Conservation (phyloP, 768 basidiomycete species). For the Glaciozyma martinii region DNA sequence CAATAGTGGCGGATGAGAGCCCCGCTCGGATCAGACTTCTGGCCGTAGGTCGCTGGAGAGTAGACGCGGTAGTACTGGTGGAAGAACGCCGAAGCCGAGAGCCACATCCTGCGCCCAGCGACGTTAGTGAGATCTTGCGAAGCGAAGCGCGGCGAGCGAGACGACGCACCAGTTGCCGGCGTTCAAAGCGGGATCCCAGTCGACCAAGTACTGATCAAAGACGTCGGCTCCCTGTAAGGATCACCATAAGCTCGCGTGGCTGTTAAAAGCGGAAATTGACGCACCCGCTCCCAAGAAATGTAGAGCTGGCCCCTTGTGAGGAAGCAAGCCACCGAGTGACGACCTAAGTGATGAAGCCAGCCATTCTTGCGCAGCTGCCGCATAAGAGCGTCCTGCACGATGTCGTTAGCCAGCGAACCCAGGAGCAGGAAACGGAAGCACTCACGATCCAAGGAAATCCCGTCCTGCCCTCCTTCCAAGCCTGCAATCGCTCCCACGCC, state of each 20-base stretch:
- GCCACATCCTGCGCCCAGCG: conserved; percentile 40
- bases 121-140: not conserved
- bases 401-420: not conserved
- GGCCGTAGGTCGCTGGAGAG: conserved; percentile 15
- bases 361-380: conserved; percentile 39
- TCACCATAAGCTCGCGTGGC: not conserved
- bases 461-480: conserved; percentile 36
- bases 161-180: not conserved
- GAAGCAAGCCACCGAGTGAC: conserved; percentile 42
- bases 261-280: not conserved
- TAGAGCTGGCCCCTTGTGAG: conserved; percentile 42
- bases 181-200: conserved; percentile 35
- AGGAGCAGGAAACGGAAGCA: no score
- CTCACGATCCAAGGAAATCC: conserved; percentile 40
- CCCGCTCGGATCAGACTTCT: conserved; percentile 40
- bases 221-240: conserved; percentile 39
- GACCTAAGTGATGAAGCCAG: conserved; percentile 43
- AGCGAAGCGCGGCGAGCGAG: not conserved
- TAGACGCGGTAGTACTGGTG: conserved; percentile 35
- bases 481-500: conserved; percentile 7
- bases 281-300: conserved; percentile 40
- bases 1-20: conserved; percentile 40
- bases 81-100: conserved; percentile 41
- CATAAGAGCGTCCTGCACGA: conserved; percentile 40
- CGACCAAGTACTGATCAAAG: conserved; percentile 42